Percentiles rank a stretch among this genome's conserved stretches.
These are phyloP conservation scores for Fusarium sp. DNA, from an alignment of 2,329 filamentous ascomycete species.

Conservation along the genomic window DNA sequence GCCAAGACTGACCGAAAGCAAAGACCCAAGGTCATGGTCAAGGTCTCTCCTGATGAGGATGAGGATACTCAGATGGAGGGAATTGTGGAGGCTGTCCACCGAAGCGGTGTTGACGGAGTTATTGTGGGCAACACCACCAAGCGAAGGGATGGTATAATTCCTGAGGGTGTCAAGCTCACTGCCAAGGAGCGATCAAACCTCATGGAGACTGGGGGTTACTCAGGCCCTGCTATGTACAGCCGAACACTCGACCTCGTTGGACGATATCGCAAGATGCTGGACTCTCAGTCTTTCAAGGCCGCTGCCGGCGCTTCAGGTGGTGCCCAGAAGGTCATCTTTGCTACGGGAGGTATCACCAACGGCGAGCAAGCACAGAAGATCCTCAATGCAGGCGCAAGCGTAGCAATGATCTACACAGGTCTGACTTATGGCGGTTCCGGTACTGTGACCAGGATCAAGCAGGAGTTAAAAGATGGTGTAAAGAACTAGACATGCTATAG, in stretches of 20 bases:
- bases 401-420: constrained; percentile 92
- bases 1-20: constrained; percentile 76
- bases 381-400: constrained; percentile 89
- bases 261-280: constrained; percentile 81
- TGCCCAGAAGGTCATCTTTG: constrained; percentile 86
- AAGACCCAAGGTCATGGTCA: constrained; percentile 88
- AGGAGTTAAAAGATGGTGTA: constrained; percentile 68
- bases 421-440: constrained; percentile 76
- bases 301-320: constrained; percentile 53
- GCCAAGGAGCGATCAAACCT: constrained; percentile 77
- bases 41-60: constrained; percentile 97
- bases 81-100: constrained; percentile 87
- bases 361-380: constrained; percentile 87
- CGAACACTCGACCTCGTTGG: constrained; percentile 84
- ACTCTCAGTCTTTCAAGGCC: constrained; percentile 60
- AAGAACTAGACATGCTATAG: constrained; percentile 42
- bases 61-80: constrained; percentile 86
- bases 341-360: constrained; percentile 92
- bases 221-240: constrained; percentile 89
- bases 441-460: constrained; percentile 76
- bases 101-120: constrained; percentile 90
- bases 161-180: constrained; percentile 76
- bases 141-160: constrained; percentile 79
- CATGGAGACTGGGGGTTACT: constrained; percentile 88
- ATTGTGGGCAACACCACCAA: constrained; percentile 99